These are phyloP conservation scores for Trichoderma parareesei DNA, from an alignment of 495 filamentous ascomycete species.

Conservation along the genomic window DNA sequence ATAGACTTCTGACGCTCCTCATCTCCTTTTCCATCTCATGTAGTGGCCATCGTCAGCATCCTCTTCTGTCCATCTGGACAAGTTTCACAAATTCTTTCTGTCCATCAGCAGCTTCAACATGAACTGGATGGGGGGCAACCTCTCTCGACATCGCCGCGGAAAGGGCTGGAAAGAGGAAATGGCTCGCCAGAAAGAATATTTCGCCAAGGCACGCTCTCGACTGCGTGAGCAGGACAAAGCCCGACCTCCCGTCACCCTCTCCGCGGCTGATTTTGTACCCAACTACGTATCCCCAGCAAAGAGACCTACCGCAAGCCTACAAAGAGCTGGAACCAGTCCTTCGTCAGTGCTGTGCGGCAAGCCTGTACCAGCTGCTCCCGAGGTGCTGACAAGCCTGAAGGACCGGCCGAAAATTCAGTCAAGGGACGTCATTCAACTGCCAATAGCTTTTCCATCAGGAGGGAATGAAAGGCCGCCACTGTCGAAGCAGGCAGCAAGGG, in stretches of 20 bases:
- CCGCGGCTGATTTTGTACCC: background rate
- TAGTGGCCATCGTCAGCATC: background rate
- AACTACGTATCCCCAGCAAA: background rate
- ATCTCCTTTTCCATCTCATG: too few relatives aligned
- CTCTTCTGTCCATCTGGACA: background rate
- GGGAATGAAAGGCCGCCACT: background rate
- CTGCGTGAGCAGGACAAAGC: background rate
- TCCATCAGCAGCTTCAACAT: background rate
- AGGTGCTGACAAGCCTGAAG: background rate
- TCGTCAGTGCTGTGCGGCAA: background rate
- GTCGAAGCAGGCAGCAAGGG: background rate
- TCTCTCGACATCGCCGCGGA: slow-evolving; percentile 4
- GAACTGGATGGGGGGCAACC: slow-evolving; percentile 9
- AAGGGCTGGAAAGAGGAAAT: slow-evolving; percentile 3
- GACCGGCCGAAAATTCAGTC: background rate
- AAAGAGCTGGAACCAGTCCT: background rate
- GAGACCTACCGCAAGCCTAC: background rate
- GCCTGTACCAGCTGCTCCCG: too few relatives aligned
- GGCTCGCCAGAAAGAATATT: slow-evolving; percentile 7
- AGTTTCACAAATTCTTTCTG: background rate
- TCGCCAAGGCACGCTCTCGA: slow-evolving; percentile 8
- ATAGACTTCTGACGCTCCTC: too few relatives aligned
- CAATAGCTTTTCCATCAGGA: too few relatives aligned
- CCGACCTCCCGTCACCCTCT: background rate
- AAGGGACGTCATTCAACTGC: background rate